A percentile compares a stretch with the other conserved stretches of the same genome.
These are phyloP conservation scores for Trypanosoma boissoni DNA, from an alignment of 208 protist species.

Conservation along the genomic window DNA sequence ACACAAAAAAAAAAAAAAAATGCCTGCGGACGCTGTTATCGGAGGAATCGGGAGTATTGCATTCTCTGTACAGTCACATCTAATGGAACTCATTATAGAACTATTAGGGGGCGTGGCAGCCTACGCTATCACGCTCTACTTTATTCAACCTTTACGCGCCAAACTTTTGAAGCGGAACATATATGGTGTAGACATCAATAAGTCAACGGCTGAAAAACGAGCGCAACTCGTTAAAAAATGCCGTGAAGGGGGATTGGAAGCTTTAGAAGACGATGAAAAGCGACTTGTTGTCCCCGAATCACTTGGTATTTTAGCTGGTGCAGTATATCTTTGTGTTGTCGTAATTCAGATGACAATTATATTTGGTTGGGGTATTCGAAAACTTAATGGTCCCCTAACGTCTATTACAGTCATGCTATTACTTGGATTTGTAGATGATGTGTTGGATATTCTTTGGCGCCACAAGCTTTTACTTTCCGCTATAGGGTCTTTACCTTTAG, in stretches of 20 bases:
- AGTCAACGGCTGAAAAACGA: slow-evolving; percentile 74
- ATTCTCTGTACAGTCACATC: slow-evolving; percentile 34
- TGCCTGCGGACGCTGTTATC: not conserved
- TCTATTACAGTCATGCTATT: slow-evolving; percentile 98
- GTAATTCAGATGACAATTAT: slow-evolving; percentile 39
- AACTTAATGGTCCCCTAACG: slow-evolving; percentile 90
- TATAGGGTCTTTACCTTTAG: slow-evolving; percentile 93
- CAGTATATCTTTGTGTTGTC: slow-evolving; percentile 73
- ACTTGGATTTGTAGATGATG: slow-evolving; percentile 99
- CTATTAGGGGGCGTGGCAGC: slow-evolving; percentile 51
- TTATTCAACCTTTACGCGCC: slow-evolving; percentile 52
- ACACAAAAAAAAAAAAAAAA: not conserved
- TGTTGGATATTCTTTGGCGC: slow-evolving; percentile 97
- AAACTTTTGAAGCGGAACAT: slow-evolving; percentile 82
- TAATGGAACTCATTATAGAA: slow-evolving; percentile 43
- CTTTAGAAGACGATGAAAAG: slow-evolving; percentile 25
- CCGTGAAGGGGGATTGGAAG: slow-evolving; percentile 20
- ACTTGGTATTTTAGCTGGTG: slow-evolving; percentile 71
- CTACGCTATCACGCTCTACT: slow-evolving; percentile 56
- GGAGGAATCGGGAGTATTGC: slow-evolving; percentile 14
- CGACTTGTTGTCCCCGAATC: slow-evolving; percentile 60
- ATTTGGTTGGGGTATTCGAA: slow-evolving; percentile 22
- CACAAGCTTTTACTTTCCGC: slow-evolving; percentile 98
- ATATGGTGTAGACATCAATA: slow-evolving; percentile 96
- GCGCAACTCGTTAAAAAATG: slow-evolving; percentile 44